Evolutionary conservation across 116 monocot species (phyloP), one percentile per base, ranked within the genome.

Genomic region (Iris pallida): DNA sequence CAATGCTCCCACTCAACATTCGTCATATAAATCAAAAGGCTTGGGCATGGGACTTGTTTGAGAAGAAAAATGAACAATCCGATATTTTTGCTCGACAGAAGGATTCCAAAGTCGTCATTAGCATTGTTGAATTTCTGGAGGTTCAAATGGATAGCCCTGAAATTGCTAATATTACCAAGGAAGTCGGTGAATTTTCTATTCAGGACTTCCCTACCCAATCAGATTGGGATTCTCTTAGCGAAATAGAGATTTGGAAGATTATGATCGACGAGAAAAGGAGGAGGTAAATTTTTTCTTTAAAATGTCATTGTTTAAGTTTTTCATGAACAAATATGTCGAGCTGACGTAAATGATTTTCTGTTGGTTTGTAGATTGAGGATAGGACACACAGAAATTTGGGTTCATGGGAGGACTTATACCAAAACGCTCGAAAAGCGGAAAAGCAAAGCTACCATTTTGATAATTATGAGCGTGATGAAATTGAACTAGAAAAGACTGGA

Each of bases 371-470:
- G 97, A 72, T 92, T 72, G 87, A 79, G 15, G 97, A 97, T 58
- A 89, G 92, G 77, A 70, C 63, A 42, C 90, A 85, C 65, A 90
- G 74, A 80, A 67, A 77, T 64, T 81, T 59, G 53, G 85, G 71
- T 73, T 73, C 85, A 57, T 97, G 92, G 92, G 90, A 97, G 53
- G 77, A 85, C 55, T 73, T 97, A 18, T 92, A 92, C 57, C 83
- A 79, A 7, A 77, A 76, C 71, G 80, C 87, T 47, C 61, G 83
- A 43, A 92, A 82, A 74, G 77, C 83, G 59, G 92, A 87, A 78
- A 94, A 85, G 66, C 74, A 63, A 67, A 92, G 78, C 41, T 53
- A 55, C 42, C 53, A 67, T 47, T 76, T 84, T 66, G 92, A 86
- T 73, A 20, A 44, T 68, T 75, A 80, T 80, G 92, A 87, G 67